Base-by-base conservation (phyloP, 2,329 filamentous ascomycete species). In the Aspergillus vadensis region DNA sequence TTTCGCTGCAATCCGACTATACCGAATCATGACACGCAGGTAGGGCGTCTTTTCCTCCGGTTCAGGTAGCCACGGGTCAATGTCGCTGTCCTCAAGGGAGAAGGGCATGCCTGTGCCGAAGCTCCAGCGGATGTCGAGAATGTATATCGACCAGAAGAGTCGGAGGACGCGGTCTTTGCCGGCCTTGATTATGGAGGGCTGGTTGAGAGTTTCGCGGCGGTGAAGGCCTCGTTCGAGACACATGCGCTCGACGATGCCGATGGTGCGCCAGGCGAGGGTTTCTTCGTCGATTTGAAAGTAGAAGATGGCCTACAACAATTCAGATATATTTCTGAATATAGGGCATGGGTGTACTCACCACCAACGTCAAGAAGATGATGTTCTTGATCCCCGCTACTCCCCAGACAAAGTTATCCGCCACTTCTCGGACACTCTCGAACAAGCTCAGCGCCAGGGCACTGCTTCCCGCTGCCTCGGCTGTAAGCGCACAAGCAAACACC, bases 21-120 rank as follows among this genome's bases (percentile, higher is more conserved):
- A 97, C 2, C 85, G 84, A 52, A 96, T 90, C 91, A 97, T 96
- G 41, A 89, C 87, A n/a, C 88, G 86, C 1, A 97, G 81, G 68
- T 94, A 96, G 0, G 91, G 91, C 1, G 71, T 72, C 41, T 77
- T 74, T 39, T 79, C 74, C 67, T 77, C 91, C 5, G 92, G 92
- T 69, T 90, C 87, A 2, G 91, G 91, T 15, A 97, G 78, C 58
- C 85, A 84, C 1, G 88, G 86, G 67, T 96, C 92, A 60, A 97
- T 91, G 70, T 96, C 92, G 4, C 88, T 85, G 69, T 97, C 92
- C 65, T 93, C 89, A 17, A 96, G 79, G 1, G 90, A 87, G 75
- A 91, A 96, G 0, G 92, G 92, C 79, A 96, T 85, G 0, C 92
- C 92, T 0, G 91, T 93, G 17, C 89, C 91, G 69, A 97, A 94